Evolutionary conservation across 768 basidiomycete species (phyloP).

Genomic region (Pleurotus citrinopileatus): DNA sequence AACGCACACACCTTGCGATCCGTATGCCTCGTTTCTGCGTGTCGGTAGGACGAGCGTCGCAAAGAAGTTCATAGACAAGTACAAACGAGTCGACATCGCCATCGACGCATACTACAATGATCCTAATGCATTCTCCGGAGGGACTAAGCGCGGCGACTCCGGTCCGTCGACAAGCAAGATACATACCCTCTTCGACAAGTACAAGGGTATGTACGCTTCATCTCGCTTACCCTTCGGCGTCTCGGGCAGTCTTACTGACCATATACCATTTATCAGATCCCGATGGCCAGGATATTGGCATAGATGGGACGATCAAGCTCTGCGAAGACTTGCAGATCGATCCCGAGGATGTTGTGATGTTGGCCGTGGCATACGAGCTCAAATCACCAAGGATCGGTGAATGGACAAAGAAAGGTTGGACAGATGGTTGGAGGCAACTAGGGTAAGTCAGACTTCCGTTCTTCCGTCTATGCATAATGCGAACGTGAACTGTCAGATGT

Average conservation of each 20-base stretch:
- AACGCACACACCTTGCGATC: conserved; percentile 15
- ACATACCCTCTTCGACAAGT: conserved; percentile 57
- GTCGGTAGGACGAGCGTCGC: conserved; percentile 50
- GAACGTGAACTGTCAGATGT: no score
- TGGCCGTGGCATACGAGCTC: conserved; percentile 79
- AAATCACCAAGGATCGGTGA: conserved; percentile 71
- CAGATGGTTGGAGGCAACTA: conserved; percentile 75
- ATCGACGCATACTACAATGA: conserved; percentile 72
- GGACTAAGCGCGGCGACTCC: conserved; percentile 22
- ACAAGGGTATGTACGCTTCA: conserved; percentile 63
- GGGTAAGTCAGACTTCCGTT: conserved; percentile 44
- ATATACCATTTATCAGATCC: conserved; percentile 41
- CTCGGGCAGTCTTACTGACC: neutral
- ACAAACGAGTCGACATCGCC: conserved; percentile 70
- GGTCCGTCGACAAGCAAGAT: conserved; percentile 54
- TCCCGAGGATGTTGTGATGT: conserved; percentile 79
- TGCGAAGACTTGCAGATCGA: conserved; percentile 69
- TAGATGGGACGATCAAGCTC: conserved; percentile 78
- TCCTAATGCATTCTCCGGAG: conserved; percentile 30
- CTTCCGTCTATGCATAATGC: no score
- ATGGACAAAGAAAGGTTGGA: conserved; percentile 72
- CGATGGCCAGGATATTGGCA: conserved; percentile 60
- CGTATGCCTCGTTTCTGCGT: neutral
- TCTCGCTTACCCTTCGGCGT: no score
- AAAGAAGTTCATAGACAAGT: conserved; percentile 63